phyloP scores from a whole-genome alignment of 257 asterid genomes.

The Ilex aquifolium region DNA sequence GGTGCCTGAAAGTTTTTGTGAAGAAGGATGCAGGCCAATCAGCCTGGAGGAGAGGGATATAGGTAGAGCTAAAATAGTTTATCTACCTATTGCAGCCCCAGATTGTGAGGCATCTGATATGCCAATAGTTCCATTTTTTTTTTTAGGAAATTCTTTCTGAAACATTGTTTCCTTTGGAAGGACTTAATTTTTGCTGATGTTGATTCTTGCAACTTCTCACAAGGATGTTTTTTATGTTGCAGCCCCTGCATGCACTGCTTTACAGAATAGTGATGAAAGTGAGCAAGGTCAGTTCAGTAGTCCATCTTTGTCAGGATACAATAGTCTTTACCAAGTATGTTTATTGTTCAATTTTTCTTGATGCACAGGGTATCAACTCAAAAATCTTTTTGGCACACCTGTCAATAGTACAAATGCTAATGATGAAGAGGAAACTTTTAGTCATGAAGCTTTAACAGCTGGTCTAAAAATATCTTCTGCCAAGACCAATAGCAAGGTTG shows the following conservation, averaged over 20 bases:
- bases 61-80: background rate
- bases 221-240: conserved; percentile 8
- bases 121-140: too few relatives aligned
- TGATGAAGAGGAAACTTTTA: conserved; percentile 3
- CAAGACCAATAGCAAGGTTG: background rate
- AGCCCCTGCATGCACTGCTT: conserved; percentile 4
- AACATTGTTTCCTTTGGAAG: background rate
- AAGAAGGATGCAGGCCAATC: background rate
- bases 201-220: background rate
- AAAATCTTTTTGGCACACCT: conserved; percentile 8
- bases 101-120: background rate
- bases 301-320: background rate
- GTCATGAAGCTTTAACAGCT: too few relatives aligned
- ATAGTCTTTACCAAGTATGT: too few relatives aligned
- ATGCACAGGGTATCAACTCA: conserved; percentile 9
- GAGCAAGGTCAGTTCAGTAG: conserved; percentile 6
- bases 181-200: background rate
- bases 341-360: conserved; percentile 9
- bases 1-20: background rate
- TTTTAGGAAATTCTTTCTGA: too few relatives aligned
- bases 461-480: background rate
- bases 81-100: background rate
- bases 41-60: background rate
- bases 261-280: background rate
- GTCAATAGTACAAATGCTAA: conserved; percentile 11